Conservation (phyloP, 2,329 filamentous ascomycete genomes). For the Sporothrix mexicana region DNA sequence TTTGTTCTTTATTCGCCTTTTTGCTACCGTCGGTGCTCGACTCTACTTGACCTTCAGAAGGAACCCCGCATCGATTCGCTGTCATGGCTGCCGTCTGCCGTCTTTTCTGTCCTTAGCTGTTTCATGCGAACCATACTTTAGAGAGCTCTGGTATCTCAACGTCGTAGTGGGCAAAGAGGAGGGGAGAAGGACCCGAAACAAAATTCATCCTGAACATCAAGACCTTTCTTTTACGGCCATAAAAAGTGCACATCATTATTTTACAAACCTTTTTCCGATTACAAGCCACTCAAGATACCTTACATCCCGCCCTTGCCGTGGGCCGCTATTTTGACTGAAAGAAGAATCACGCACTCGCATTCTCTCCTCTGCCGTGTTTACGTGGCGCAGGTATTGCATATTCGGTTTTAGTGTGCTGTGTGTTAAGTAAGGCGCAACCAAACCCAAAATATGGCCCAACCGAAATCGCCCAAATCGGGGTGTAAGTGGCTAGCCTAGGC, state of each 20-base stretch:
- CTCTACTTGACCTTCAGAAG: neutral
- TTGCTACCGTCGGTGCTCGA: too few relatives aligned
- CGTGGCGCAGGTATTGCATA: conserved; percentile 8
- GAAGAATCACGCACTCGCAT: neutral
- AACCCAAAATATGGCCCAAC: too few relatives aligned
- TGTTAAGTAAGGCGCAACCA: neutral
- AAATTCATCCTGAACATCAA: neutral
- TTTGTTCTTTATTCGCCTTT: neutral
- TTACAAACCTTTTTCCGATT: too few relatives aligned
- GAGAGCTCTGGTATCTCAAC: neutral
- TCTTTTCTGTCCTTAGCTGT: conserved; percentile 1
- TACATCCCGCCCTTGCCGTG: neutral
- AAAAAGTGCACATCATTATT: too few relatives aligned
- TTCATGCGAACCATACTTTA: conserved; percentile 13
- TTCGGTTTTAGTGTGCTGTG: neutral
- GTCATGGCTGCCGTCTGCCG: neutral
- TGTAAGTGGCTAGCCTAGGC: too few relatives aligned
- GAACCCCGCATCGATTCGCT: neutral
- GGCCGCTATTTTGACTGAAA: neutral
- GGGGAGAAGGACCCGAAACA: neutral
- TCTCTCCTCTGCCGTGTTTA: neutral
- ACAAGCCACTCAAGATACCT: neutral
- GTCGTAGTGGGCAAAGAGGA: conserved; percentile 2
- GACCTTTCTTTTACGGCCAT: neutral
- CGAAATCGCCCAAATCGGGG: too few relatives aligned